Base-by-base conservation (phyloP, 2,329 filamentous ascomycete species). In the Neospermospora avenae region DNA sequence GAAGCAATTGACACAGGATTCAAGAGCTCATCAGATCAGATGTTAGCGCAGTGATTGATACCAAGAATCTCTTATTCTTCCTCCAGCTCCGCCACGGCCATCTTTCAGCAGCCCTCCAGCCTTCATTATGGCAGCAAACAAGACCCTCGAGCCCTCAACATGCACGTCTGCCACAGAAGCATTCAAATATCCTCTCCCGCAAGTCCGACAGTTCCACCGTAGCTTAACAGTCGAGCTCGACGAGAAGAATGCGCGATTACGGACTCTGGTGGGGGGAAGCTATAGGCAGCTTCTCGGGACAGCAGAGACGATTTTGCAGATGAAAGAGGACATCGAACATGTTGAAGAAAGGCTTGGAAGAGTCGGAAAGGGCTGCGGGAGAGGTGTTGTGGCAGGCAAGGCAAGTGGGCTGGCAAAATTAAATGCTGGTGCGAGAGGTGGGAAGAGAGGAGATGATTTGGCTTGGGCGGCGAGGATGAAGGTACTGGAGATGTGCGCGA, bases 231-330 rank as follows among this genome's bases (percentile, higher is more conserved):
- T 75, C 10, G 78, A 82, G 65, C 80, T 86, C 67, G 84, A 87
- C 64, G 84, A 87, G 71, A 86, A 86, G 68, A 80, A 83, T 35
- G 77, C 77, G 53, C 84, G 84, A 34, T 77, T 88, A 69, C 84
- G 85, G 67, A 85, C 81, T 18, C 82, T 86, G 71, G 85, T 88
- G 63, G 85, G 85, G 66, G 80, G 77, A 60, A 86, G 83, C 70
- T 98, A 98, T 75, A 89, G 93, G 67, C 91, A 95, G 69, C 85
- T 98, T 8, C 85, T 98, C 25, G 90, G 90, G 55, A 97, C 93
- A 0, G 93, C 93, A 57, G 93, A 97, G 76, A 87, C 87, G n/a
- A 98, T 98, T 67, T 89, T 97, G 57, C 83, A 87, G 62, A 96
- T 98, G 91, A 89, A 91, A 67, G 76, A 76, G 41, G 86, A 93